Conservation (phyloP, 1,284 basidiomycete species). For the Apiotrichum veenhuisii region DNA sequence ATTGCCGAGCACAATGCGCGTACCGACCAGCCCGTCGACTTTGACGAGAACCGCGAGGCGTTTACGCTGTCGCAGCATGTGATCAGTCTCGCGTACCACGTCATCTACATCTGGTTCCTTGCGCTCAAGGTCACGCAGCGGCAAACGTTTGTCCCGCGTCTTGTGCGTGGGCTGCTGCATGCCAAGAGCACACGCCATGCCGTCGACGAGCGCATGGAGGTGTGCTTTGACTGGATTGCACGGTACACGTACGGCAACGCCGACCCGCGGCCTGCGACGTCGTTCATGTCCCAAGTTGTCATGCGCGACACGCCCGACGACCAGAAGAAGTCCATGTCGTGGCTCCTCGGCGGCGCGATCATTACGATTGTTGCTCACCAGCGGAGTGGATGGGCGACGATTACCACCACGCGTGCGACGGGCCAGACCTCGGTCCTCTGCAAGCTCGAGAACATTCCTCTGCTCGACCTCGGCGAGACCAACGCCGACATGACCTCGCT, state of each 20-base stretch:
- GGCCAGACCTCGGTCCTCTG: constrained; percentile 82
- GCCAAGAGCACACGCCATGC: constrained; percentile 74
- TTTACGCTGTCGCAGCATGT: constrained; percentile 95
- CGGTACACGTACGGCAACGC: constrained; percentile 92
- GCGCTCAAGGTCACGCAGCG: constrained; percentile 82
- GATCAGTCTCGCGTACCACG: constrained; percentile 86
- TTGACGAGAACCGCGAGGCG: constrained; percentile 59
- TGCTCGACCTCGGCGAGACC: constrained; percentile 75
- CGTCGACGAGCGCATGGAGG: constrained; percentile 87
- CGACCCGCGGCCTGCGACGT: constrained; percentile 80
- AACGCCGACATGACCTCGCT: constrained; percentile 68
- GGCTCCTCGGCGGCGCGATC: constrained; percentile 82
- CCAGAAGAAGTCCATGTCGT: constrained; percentile 59
- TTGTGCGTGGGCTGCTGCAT: constrained; percentile 79
- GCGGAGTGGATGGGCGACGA: constrained; percentile 82
- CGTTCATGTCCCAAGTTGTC: constrained; percentile 66
- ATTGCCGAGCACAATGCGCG: constrained; percentile 70
- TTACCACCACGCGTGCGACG: constrained; percentile 80
- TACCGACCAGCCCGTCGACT: constrained; percentile 53
- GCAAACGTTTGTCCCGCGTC: constrained; percentile 76
- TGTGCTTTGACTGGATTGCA: constrained; percentile 97
- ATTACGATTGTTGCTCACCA: constrained; percentile 75
- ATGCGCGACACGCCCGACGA: constrained; percentile 38
- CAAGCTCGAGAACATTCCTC: constrained; percentile 82
- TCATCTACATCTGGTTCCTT: constrained; percentile 94